phyloP scores from a whole-genome alignment of 306 rosid species.

The Malus fusca region DNA sequence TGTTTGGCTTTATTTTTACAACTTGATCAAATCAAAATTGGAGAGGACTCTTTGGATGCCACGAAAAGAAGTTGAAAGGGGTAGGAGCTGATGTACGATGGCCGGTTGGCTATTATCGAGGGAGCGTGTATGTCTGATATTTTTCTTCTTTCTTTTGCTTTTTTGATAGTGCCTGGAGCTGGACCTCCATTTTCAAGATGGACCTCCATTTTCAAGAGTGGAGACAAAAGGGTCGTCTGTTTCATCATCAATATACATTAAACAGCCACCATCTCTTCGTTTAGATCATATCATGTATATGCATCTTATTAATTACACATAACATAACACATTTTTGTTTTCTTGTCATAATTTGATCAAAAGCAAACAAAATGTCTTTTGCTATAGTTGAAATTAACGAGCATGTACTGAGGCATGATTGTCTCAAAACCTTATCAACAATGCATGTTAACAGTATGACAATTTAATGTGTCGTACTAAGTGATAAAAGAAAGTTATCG shows the following conservation, averaged over 20 bases:
- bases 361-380: conserved; percentile 6
- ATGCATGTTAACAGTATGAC: background rate
- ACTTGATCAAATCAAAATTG: background rate
- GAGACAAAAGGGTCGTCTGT: conserved; percentile 56
- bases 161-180: conserved; percentile 41
- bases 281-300: background rate
- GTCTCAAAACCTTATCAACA: background rate
- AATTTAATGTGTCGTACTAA: background rate
- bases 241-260: conserved; percentile 37
- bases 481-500: background rate
- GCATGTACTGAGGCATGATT: background rate
- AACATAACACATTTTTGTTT: background rate
- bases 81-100: background rate
- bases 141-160: background rate
- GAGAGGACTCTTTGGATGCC: conserved; percentile 51
- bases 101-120: conserved; percentile 37
- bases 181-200: conserved; percentile 42
- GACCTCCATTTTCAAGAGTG: conserved; percentile 47
- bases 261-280: conserved; percentile 4
- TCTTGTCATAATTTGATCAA: conserved; percentile 14
- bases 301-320: background rate
- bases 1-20: conserved; percentile 13
- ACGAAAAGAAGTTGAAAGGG: conserved; percentile 45
- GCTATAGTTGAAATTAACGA: background rate
- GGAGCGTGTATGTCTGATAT: conserved; percentile 40